Base-by-base conservation (phyloP, 352 stramenopile genomes). In the Albugo candida region DNA sequence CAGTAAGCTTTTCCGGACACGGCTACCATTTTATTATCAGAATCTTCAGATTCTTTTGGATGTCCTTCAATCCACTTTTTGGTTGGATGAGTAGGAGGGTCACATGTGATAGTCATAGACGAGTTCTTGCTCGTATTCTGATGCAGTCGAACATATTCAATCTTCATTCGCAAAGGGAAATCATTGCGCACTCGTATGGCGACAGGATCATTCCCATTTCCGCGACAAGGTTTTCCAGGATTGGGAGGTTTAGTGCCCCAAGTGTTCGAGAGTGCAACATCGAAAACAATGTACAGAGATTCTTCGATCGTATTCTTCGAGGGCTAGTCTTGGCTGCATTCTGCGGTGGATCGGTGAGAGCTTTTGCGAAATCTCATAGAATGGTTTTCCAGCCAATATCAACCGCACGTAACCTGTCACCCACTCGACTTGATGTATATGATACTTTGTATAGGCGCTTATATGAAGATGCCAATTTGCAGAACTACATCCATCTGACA, bases 241-340 rank as follows among this genome's bases (percentile, higher is more conserved):
- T 85, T 82, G 10, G 70, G 70, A 6, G 71, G 73, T 41, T 58
- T 60, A 11, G 71, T 57, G 0, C 68, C 83, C 91, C 91, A 97
- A 50, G 79, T 58, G 16, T 63, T 63, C 14, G 80, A 93, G 24
- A 97, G 55, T 0, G 91, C 91, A 19, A 93, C 92, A 64, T 97
- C 97, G 44, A 97, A 59, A 48, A 97, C 72, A 52, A 97, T 64
- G 61, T 96, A 96, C 62, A 84, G 89, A 8, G 91, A 86, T 55
- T 97, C 91, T 37, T 87, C 73, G 1, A 68, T 61, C 49, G 82
- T 79, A 0, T 59, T 70, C 16, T 69, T 67, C 49, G 38, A 6
- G 67, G 69, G 46, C 82, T 86, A 27, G 63, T 54, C 13, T 66
- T 62, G 14, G 37, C 56, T 36, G 50, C 46, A 39, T 62, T 60